phyloP scores from a whole-genome alignment of 352 stramenopile genomes.

The Pythium volutum region DNA sequence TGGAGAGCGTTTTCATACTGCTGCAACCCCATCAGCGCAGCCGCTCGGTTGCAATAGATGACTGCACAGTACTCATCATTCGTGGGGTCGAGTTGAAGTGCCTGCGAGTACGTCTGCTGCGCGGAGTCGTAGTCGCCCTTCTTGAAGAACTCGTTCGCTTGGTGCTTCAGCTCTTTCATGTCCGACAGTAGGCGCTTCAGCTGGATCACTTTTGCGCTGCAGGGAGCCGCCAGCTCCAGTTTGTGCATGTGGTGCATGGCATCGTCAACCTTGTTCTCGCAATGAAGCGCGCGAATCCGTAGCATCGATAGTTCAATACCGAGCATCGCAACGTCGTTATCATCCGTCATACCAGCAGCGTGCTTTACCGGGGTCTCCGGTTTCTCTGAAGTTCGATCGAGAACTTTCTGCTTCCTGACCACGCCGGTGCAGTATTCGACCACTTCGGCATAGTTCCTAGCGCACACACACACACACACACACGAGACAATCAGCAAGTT shows the following conservation, averaged over 20 bases:
- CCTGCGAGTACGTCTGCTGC: constrained; percentile 58
- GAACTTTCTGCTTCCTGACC: constrained; percentile 48
- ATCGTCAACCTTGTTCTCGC: constrained; percentile 65
- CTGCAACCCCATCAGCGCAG: constrained; percentile 72
- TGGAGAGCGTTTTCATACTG: constrained; percentile 60
- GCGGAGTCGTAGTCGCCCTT: constrained; percentile 49
- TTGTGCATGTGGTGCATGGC: constrained; percentile 50
- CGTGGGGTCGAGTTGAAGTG: constrained; percentile 53
- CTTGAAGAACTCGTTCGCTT: constrained; percentile 71
- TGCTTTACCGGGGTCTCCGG: neutral
- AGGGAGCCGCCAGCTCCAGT: constrained; percentile 61
- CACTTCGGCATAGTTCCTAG: constrained; percentile 52
- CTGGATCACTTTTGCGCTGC: constrained; percentile 67
- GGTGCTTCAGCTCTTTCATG: constrained; percentile 67
- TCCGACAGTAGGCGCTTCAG: constrained; percentile 59
- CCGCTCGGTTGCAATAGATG: constrained; percentile 81
- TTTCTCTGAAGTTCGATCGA: constrained; percentile 11
- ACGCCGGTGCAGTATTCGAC: constrained; percentile 47
- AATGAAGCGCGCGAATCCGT: constrained; percentile 53
- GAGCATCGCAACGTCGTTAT: constrained; percentile 44
- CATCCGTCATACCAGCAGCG: constrained; percentile 10
- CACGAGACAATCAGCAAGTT: neutral
- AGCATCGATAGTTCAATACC: constrained; percentile 59
- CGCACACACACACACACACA: neutral
- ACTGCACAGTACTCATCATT: constrained; percentile 77